Percentiles rank a stretch among this genome's conserved stretches.
phyloP scores from a whole-genome alignment of 2,329 filamentous ascomycete genomes.

The Penicillium sp. region DNA sequence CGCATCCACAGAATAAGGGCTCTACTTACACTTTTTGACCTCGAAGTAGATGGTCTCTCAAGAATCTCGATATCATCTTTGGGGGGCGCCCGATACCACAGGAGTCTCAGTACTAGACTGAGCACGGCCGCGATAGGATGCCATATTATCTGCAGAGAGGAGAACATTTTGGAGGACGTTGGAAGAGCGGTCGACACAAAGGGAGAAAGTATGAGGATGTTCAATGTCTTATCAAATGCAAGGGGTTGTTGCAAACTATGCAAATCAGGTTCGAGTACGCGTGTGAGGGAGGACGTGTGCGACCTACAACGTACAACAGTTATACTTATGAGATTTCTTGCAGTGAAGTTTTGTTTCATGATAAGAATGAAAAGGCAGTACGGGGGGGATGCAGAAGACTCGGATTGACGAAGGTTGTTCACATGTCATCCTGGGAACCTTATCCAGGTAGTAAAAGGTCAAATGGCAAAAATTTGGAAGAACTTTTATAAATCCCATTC shows the following conservation, averaged over 20 bases:
- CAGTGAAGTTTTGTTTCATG: no score
- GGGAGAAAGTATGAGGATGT: neutral
- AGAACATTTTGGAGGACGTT: neutral
- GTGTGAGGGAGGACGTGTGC: neutral
- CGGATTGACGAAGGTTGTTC: no score
- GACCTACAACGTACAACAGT: neutral
- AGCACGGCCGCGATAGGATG: neutral
- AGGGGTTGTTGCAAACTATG: neutral
- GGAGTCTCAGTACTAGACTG: neutral
- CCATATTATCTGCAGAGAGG: neutral
- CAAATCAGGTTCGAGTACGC: neutral
- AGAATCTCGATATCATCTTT: neutral
- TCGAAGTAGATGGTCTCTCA: neutral
- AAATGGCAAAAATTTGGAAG: no score
- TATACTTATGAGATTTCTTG: neutral
- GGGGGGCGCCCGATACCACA: neutral
- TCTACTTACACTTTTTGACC: neutral
- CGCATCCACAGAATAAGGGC: neutral
- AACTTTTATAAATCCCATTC: no score
- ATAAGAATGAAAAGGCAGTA: no score
- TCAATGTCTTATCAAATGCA: neutral
- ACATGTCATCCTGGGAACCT: no score
- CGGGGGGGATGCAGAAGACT: no score
- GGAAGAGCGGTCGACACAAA: neutral
- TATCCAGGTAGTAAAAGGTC: no score